Conservation (phyloP, 306 rosid species). For the Ormosia emarginata region DNA sequence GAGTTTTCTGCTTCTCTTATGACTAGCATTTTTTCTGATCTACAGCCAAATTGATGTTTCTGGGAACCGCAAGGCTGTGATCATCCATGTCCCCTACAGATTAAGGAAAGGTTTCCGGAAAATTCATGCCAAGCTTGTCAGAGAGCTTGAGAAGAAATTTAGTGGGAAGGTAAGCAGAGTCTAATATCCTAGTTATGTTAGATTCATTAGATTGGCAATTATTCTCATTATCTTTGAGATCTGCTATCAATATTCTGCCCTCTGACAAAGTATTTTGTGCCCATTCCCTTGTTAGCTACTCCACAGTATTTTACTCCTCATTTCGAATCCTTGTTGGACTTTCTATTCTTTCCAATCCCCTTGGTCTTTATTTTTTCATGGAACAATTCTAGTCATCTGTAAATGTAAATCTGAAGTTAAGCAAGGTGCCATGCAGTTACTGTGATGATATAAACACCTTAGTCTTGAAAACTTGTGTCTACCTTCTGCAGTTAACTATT, state of each 20-base stretch:
- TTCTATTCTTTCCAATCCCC: neutral
- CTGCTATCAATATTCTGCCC: neutral
- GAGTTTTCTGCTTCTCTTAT: neutral
- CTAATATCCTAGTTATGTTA: neutral
- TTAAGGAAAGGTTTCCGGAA: slow-evolving; percentile 78
- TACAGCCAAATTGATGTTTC: slow-evolving; percentile 72
- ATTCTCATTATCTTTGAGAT: neutral
- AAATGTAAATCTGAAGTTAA: neutral
- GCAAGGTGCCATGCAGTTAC: neutral
- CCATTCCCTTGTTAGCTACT: neutral
- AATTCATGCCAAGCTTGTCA: slow-evolving; percentile 73
- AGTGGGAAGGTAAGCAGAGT: slow-evolving; percentile 69
- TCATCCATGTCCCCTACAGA: slow-evolving; percentile 70
- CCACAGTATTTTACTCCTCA: neutral
- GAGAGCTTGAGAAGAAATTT: slow-evolving; percentile 93
- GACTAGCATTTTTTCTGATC: neutral
- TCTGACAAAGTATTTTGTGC: too few relatives aligned
- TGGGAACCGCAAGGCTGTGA: slow-evolving; percentile 80
- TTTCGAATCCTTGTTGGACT: neutral
- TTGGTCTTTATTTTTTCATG: neutral
- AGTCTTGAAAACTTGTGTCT: neutral
- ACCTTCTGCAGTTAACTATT: neutral
- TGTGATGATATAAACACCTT: neutral
- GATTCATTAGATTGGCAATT: neutral
- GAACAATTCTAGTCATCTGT: neutral